Evolutionary conservation across 257 asterid genomes (phyloP).

Genomic region (Solanum pinnatisectum): DNA sequence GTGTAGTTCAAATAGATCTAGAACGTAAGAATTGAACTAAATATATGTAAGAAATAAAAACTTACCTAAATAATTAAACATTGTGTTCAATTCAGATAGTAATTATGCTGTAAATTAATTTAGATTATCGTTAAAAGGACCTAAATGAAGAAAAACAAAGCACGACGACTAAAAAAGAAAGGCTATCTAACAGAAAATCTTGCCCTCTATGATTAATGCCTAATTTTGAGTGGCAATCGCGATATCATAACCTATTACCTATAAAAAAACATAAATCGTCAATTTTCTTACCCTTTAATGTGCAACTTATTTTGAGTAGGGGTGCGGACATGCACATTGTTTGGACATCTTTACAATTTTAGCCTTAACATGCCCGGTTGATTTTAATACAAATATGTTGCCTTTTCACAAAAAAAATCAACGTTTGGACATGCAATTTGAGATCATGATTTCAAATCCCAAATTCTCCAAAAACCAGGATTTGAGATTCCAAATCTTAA

Average conservation of each 20-base stretch:
- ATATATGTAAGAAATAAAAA: not conserved
- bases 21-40: not conserved
- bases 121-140: not conserved
- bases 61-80: not conserved
- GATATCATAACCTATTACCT: not conserved
- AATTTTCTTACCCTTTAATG: not conserved
- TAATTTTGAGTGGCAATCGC: not conserved
- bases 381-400: not conserved
- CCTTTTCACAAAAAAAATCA: not conserved
- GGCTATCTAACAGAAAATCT: not conserved
- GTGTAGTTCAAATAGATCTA: not conserved
- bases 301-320: not conserved
- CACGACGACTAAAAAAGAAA: not conserved
- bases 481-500: not conserved
- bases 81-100: not conserved
- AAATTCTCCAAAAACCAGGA: not conserved
- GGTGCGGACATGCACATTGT: not conserved
- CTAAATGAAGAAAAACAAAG: not conserved
- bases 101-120: not conserved
- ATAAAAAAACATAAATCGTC: not conserved
- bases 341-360: not conserved
- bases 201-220: not conserved
- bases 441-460: not conserved
- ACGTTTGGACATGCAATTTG: not conserved
- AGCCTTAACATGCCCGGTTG: not conserved